These are phyloP conservation scores for Thalassiosira sp. DNA, from an alignment of 352 stramenopile genomes.

Conservation along the genomic window DNA sequence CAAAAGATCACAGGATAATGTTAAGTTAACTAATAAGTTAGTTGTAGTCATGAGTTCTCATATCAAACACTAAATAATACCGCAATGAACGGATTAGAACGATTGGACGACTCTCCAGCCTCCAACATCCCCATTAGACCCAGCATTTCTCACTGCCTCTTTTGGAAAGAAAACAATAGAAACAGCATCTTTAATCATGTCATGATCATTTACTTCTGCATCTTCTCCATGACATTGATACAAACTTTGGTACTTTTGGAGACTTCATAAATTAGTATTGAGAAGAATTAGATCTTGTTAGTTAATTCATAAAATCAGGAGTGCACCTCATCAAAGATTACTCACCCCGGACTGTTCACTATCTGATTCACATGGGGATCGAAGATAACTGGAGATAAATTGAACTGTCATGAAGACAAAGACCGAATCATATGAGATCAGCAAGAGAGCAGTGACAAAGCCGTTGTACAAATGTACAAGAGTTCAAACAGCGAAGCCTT, in stretches of 20 bases:
- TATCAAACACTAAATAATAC: slow-evolving; percentile 1
- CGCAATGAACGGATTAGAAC: not conserved
- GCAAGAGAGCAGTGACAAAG: not conserved
- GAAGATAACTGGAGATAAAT: slow-evolving; percentile 50
- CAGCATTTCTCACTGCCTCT: slow-evolving; percentile 1
- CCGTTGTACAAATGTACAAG: too few species aligned
- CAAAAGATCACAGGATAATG: too few species aligned
- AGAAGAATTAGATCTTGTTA: not conserved
- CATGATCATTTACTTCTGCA: slow-evolving; percentile 44
- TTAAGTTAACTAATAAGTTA: too few species aligned
- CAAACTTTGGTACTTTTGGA: slow-evolving; percentile 35
- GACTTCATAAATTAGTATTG: not conserved
- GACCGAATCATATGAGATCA: not conserved
- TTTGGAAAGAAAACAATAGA: slow-evolving; percentile 22
- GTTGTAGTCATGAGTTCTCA: too few species aligned
- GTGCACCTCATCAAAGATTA: too few species aligned
- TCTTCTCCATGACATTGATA: slow-evolving; percentile 34
- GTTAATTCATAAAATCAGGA: not conserved
- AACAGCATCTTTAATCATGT: slow-evolving; percentile 39
- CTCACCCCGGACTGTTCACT: slow-evolving; percentile 25
- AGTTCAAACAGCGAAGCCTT: too few species aligned
- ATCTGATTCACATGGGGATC: slow-evolving; percentile 40
- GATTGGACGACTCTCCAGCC: slow-evolving; percentile 1
- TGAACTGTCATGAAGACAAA: slow-evolving; percentile 15
- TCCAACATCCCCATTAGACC: not conserved